Conservation (phyloP, 345 rosid genomes). For the Jatropha curcas region DNA sequence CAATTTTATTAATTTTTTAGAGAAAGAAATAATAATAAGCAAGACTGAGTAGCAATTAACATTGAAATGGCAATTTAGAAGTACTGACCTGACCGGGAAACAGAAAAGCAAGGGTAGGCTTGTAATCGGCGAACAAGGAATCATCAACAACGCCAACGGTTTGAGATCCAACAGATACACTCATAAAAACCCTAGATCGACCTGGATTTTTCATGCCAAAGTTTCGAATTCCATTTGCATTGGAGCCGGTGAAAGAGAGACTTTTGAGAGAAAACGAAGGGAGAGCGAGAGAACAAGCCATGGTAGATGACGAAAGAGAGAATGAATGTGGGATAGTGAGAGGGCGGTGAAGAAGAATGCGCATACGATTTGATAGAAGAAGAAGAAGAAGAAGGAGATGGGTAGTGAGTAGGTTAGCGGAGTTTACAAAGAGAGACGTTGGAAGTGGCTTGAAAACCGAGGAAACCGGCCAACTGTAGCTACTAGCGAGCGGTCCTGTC, state of each 20-base stretch:
- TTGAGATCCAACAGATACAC: conserved; percentile 67
- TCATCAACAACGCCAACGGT: conserved; percentile 47
- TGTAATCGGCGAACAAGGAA: conserved; percentile 70
- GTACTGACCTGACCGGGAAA: conserved; percentile 91
- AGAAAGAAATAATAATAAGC: background rate
- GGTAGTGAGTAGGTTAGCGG: conserved; percentile 30
- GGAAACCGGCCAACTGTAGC: conserved; percentile 15
- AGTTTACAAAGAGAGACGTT: conserved; percentile 43
- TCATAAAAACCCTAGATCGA: conserved; percentile 69
- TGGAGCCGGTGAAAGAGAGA: conserved; percentile 30
- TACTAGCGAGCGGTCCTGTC: no score
- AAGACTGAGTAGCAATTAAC: background rate
- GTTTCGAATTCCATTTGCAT: conserved; percentile 23
- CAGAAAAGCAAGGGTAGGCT: conserved; percentile 71
- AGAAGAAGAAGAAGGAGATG: background rate
- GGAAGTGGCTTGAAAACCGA: conserved; percentile 30
- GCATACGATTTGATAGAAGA: conserved; percentile 17
- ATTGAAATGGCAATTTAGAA: background rate
- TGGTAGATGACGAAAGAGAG: conserved; percentile 24
- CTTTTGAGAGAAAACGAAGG: conserved; percentile 17
- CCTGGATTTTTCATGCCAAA: conserved; percentile 30
- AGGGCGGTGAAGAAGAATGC: conserved; percentile 36
- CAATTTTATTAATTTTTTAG: background rate
- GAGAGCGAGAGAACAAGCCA: conserved; percentile 40
- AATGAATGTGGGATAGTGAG: conserved; percentile 29